These are phyloP conservation scores for Orychophragmus violaceus DNA, from an alignment of 345 rosid species.

Conservation along the genomic window DNA sequence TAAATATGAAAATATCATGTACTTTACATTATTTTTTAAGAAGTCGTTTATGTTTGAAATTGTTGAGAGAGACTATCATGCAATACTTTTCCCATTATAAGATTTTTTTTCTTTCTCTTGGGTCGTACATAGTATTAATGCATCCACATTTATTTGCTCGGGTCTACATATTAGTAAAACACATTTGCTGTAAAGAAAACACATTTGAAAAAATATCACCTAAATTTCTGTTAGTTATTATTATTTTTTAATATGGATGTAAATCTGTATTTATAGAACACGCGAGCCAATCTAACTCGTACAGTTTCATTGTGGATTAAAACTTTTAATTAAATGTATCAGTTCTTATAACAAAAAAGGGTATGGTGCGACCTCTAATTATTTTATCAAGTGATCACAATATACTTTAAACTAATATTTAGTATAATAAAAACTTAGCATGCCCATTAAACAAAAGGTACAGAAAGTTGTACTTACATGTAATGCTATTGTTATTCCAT, in stretches of 20 bases:
- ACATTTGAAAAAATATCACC: background rate
- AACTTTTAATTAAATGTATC: background rate
- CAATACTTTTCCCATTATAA: background rate
- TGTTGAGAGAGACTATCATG: background rate
- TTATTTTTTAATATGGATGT: background rate
- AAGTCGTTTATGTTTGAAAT: conserved; percentile 6
- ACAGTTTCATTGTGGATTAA: background rate
- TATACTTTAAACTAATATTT: too few species aligned
- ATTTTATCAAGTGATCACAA: background rate
- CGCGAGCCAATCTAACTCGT: background rate
- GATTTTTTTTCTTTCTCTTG: background rate
- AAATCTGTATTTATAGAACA: background rate
- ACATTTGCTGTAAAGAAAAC: background rate
- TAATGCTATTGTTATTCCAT: background rate
- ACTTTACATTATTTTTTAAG: too few species aligned
- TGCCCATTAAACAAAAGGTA: too few species aligned
- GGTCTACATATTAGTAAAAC: conserved; percentile 20
- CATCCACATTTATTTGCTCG: background rate
- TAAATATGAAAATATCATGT: too few species aligned
- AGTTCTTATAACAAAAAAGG: background rate
- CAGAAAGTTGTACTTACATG: background rate
- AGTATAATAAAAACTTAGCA: too few species aligned
- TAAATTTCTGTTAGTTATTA: background rate
- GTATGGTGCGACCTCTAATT: background rate
- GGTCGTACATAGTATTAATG: conserved; percentile 8